Evolutionary conservation across 495 filamentous ascomycete genomes (phyloP), one percentile per base, ranked within the genome.

Genomic region (Penicillium psychrofluorescens): DNA sequence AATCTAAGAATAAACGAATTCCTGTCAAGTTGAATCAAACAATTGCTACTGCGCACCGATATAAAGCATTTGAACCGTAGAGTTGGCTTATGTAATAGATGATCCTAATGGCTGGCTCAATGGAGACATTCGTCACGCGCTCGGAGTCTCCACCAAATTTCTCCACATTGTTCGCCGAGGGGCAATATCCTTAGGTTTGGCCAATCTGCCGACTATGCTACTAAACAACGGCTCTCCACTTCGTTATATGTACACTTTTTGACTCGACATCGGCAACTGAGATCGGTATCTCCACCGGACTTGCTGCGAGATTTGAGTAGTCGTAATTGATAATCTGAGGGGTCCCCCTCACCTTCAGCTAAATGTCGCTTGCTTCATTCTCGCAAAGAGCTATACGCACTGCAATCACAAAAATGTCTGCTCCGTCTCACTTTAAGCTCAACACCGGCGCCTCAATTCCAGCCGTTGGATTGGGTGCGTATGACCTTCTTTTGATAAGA

Each of bases 391-490:
- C 4, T 37, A 6, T 22, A 22, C 22, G 22, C 0, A 33, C 35
- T 35, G 10, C 48, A 16, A 39, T 45, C 33, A 38, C 14, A 28
- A 49, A 36, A n/a, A 51, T 53, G 51, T 33, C 54, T 12, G 16
- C 38, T 8, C 28, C 45, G 12, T 73, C 76, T 58, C 77, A 77
- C 28, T 80, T 72, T 64, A 81, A 72, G 44, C 80, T 86, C 51
- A 84, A 84, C 59, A 81, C 80, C 11, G 83, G 83, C 28, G 69
- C 61, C 51, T 66, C 72, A 50, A 87, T 88, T 43, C 85, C 84
- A 15, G 76, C 77, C 38, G 63, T 85, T 40, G 83, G 84, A 40
- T 74, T 86, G n/a, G 83, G 84, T 7, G 86, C 80, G 46, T 41
- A n/a, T 27, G 40, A n/a, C 29, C 11, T 29, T 37, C 29, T 29